These are phyloP conservation scores for Picea abies DNA, from an alignment of 83 land plant species.

Conservation along the genomic window DNA sequence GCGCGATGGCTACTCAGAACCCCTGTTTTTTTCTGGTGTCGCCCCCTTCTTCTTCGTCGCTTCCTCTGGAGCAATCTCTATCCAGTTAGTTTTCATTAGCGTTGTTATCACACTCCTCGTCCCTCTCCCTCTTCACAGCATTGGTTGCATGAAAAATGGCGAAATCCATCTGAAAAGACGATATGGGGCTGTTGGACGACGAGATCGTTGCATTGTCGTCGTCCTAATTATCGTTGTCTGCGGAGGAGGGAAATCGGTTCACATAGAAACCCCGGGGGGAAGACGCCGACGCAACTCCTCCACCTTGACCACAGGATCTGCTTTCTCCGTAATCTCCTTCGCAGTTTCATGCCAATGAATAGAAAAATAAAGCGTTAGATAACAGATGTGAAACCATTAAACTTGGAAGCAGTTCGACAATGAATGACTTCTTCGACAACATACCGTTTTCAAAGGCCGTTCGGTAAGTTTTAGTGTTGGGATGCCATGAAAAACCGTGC, in stretches of 20 bases:
- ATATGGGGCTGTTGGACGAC: no score
- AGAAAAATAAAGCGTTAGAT: background rate
- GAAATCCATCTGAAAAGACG: background rate
- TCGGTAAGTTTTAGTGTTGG: background rate
- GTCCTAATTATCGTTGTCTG: background rate
- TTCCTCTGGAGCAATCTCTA: no score
- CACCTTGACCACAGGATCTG: background rate
- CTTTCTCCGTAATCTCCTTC: slow-evolving; percentile 15
- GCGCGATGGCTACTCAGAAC: no score
- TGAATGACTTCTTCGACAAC: background rate
- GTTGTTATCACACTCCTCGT: background rate
- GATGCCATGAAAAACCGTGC: background rate
- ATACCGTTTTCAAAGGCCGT: background rate
- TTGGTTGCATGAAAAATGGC: slow-evolving; percentile 10
- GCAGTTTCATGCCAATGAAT: no score
- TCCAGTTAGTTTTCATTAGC: no score
- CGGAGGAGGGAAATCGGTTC: slow-evolving; percentile 25
- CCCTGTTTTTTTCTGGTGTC: no score
- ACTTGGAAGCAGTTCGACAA: background rate
- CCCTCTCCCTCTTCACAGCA: background rate
- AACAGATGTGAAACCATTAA: background rate
- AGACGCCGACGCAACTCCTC: background rate
- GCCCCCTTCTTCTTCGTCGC: no score
- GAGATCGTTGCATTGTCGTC: background rate
- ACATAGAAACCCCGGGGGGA: slow-evolving; percentile 31